Evolutionary conservation across 1,284 basidiomycete genomes (phyloP).

Genomic region (Fomitopsis betulina): DNA sequence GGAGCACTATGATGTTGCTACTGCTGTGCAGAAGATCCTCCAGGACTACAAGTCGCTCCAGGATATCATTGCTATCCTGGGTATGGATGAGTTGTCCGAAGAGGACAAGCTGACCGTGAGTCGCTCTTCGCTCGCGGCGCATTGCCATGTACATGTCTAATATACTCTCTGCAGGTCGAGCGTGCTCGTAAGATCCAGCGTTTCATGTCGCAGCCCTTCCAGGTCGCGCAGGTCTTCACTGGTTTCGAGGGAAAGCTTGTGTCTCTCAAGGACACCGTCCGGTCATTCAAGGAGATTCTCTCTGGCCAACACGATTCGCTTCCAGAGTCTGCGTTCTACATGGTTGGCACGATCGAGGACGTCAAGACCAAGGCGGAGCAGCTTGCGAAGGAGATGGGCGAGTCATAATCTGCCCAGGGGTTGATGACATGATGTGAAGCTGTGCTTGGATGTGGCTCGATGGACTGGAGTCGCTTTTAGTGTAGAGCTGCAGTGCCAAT

Average conservation of each 20-base stretch:
- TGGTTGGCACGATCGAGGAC: slow-evolving; percentile 92
- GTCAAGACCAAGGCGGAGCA: slow-evolving; percentile 96
- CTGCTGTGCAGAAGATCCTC: slow-evolving; percentile 95
- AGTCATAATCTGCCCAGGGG: slow-evolving; percentile 31
- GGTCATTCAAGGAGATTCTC: slow-evolving; percentile 96
- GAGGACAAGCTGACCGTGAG: slow-evolving; percentile 97
- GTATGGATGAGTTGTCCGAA: slow-evolving; percentile 99
- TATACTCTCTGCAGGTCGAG: slow-evolving; percentile 53
- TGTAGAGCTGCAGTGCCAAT: slow-evolving; percentile 20
- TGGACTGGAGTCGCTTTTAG: slow-evolving; percentile 16
- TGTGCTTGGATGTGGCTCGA: slow-evolving; percentile 15
- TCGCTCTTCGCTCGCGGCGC: slow-evolving; percentile 9
- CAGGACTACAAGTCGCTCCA: slow-evolving; percentile 99
- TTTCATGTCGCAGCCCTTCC: slow-evolving; percentile 99
- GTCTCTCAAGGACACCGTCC: slow-evolving; percentile 86
- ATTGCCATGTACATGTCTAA: neutral
- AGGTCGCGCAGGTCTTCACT: slow-evolving; percentile 99
- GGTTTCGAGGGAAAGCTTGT: slow-evolving; percentile 98
- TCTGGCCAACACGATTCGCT: slow-evolving; percentile 83
- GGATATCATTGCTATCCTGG: slow-evolving; percentile 94
- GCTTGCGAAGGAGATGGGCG: slow-evolving; percentile 88
- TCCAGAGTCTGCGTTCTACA: slow-evolving; percentile 94
- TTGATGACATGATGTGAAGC: slow-evolving; percentile 7
- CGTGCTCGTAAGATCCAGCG: slow-evolving; percentile 89
- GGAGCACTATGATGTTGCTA: slow-evolving; percentile 95